Percentiles rank a stretch among this genome's conserved stretches.
Evolutionary conservation across 352 stramenopile species (phyloP).

Genomic region (Pythium rhizo-oryzae): DNA sequence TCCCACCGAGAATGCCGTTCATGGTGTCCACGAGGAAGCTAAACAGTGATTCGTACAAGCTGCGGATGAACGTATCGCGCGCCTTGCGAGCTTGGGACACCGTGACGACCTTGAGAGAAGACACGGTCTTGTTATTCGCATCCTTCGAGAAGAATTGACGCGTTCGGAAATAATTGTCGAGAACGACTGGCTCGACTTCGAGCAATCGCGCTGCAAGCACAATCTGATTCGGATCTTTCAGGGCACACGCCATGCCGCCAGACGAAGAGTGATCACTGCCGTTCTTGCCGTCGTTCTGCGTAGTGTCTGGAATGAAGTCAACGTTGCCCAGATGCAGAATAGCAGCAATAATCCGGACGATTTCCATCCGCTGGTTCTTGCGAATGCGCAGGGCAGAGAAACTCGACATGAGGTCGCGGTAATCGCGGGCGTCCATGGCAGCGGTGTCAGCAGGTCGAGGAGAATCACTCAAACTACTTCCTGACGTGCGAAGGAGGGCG

Average conservation of each 20-base stretch:
- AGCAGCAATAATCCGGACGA: constrained; percentile 73
- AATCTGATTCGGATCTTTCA: constrained; percentile 74
- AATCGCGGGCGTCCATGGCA: constrained; percentile 64
- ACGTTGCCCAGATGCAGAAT: constrained; percentile 83
- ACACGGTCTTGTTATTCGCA: constrained; percentile 66
- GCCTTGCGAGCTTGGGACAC: constrained; percentile 70
- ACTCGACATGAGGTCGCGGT: constrained; percentile 79
- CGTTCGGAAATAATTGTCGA: constrained; percentile 88
- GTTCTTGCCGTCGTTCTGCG: constrained; percentile 33
- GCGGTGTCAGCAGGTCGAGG: constrained; percentile 44
- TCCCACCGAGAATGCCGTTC: constrained; percentile 79
- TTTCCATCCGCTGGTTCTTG: constrained; percentile 81
- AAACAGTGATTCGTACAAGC: constrained; percentile 79
- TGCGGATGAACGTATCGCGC: constrained; percentile 78
- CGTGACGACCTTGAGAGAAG: constrained; percentile 83
- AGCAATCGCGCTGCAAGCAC: constrained; percentile 67
- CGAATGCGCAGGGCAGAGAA: constrained; percentile 79
- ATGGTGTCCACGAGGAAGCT: constrained; percentile 80
- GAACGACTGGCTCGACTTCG: constrained; percentile 75
- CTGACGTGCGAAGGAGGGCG: constrained; percentile 52
- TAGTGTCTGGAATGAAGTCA: constrained; percentile 62
- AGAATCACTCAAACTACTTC: constrained; percentile 25
- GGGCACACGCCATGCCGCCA: constrained; percentile 33
- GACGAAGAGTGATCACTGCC: constrained; percentile 41
- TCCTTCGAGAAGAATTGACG: constrained; percentile 83